Conservation (phyloP, 345 rosid species). For the Limnanthes douglasii region DNA sequence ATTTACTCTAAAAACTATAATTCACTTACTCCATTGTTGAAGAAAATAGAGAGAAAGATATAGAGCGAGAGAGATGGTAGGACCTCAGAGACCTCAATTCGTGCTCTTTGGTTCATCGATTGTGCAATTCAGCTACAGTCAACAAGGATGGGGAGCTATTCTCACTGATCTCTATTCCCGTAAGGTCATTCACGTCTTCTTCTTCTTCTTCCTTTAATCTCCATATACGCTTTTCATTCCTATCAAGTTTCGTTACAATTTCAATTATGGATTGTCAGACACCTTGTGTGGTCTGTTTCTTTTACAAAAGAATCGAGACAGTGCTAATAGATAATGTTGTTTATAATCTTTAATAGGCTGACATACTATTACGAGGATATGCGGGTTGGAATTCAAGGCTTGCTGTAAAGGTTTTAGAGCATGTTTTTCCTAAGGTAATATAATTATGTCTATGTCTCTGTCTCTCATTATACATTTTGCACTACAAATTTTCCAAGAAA, state of each 20-base stretch:
- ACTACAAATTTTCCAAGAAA: too few species aligned
- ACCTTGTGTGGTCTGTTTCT: too few species aligned
- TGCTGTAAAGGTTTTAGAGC: constrained; percentile 53
- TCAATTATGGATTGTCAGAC: too few species aligned
- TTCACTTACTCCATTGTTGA: too few species aligned
- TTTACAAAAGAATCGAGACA: too few species aligned
- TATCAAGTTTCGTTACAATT: neutral
- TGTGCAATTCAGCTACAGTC: constrained; percentile 51
- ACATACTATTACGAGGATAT: constrained; percentile 66
- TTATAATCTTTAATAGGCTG: constrained; percentile 70
- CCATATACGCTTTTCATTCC: neutral
- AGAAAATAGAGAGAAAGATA: too few species aligned
- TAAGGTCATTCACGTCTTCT: constrained; percentile 21
- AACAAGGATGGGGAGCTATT: constrained; percentile 75
- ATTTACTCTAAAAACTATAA: too few species aligned
- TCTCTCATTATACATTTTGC: too few species aligned
- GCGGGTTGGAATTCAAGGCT: constrained; percentile 79
- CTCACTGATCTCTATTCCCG: constrained; percentile 73
- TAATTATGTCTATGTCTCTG: too few species aligned
- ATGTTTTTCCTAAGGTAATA: constrained; percentile 71
- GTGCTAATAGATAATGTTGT: too few species aligned
- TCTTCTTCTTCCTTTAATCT: neutral
- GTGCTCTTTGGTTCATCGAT: constrained; percentile 95
- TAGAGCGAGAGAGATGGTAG: constrained; percentile 76
- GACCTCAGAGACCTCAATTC: constrained; percentile 69